Evolutionary conservation across 1,139 yeast genomes (phyloP), one percentile per base, ranked within the genome.

Genomic region (Meyerozyma carpophila): DNA sequence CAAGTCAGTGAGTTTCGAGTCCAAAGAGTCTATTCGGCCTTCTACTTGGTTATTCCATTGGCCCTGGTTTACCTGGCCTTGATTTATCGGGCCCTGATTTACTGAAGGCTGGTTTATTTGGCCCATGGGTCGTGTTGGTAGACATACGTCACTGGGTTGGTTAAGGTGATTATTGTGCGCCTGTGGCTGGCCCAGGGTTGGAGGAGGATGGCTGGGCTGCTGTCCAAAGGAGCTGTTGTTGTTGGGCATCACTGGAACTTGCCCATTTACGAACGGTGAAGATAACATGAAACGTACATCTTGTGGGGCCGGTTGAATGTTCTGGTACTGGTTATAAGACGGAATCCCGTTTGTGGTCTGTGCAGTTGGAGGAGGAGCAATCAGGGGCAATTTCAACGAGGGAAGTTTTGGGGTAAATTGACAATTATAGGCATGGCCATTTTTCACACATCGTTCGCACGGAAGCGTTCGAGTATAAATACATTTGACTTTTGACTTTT

Each of bases 401-500:
- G 84, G 81, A 4, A 79, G 66, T 49, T 78, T 79, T 41, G 77
- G 74, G 36, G 78, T 79, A 58, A 77, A 82, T 39, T 76, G 75
- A 53, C 89, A 83, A 37, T 69, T 57, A 14, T 55, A 51, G 1
- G 62, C 75, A 37, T 77, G 68, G 20, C 78, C 78, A 18, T 66
- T 70, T 38, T 73, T 72, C 18, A 68, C 52, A 55, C 90, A 83
- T 46, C 87, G 58, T 49, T 75, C 77, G 57, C 90, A 83, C 1
- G 84, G 83, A 40, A 73, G 60, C n/a, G 57, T 56, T 14, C 63
- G 63, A 8, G 62, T 55, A 50, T 77, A 76, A 27, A 73, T 71
- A 54, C 90, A 83, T 59, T 75, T 81, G 27, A 82, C 83, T 61
- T 83, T 83, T 28, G 84, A 74, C 56, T 72, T 70, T 47, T 84